Base-by-base conservation (phyloP, 2,329 filamentous ascomycete genomes). In the Ophiocordyceps camponoti-floridani region DNA sequence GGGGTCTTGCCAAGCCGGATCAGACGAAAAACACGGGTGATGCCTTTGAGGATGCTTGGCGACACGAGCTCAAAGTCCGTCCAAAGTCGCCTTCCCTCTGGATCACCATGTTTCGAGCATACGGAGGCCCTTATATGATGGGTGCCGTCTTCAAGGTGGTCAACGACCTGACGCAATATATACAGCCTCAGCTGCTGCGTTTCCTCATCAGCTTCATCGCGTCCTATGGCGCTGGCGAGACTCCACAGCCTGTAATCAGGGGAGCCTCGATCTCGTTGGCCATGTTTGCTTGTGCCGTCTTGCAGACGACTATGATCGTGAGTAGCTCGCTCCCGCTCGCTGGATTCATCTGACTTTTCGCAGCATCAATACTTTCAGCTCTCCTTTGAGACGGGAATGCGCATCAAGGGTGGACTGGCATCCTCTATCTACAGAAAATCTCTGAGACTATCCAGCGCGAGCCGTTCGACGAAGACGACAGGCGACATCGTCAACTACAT, bases 401-500 rank as follows among this genome's bases (percentile, higher is more conserved):
- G 85, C 44, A 85, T 98, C 64, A 96, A 95, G 66, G 83, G 86
- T 38, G 82, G 87, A 3, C 65, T 98, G 49, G 89, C 85, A 7
- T 83, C 89, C 1, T 77, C 87, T 47, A 96, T 98, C 51, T 98
- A 98, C 61, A 75, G 80, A 47, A 98, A 98, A 65, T 83, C 88
- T 0, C 71, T 96, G 49, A 81, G 77, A 50, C 70, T 98, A 16
- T 96, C 89, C 5, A 96, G 94, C 54, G 91, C 98, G 63, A 91
- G 91, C 9, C 77, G 89, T 45, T 75, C 87, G 2, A 65, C 79
- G 41, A 95, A 96, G 65, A 84, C 85, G 0, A 98, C 91, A 0
- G 91, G 91, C 46, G 93, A 98, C 56, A 96, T 98, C 56, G 91
- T 98, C 59, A 98, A 98, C 59, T 91, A 94, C 64, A 98, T 98